Evolutionary conservation across 768 basidiomycete species (phyloP), one percentile per base, ranked within the genome.

Genomic region (Boletellus ananiceps): DNA sequence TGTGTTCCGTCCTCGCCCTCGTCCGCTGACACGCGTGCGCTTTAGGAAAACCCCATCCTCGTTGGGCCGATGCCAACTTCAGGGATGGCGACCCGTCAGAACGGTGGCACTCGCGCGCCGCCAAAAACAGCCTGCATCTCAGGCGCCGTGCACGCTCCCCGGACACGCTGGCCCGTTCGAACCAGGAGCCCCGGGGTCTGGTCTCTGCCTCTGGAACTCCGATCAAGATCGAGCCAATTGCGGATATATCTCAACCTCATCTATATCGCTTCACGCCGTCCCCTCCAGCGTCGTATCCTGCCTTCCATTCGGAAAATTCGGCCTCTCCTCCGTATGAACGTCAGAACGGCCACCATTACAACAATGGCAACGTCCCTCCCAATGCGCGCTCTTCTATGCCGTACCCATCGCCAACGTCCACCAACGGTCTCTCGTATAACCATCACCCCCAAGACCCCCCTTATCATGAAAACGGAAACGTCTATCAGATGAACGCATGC

Each of bases 31-130:
- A 18, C 42, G 4, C 31, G 39, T 37, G 45, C 40, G 46, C 35
- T 49, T 38, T 60, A 89, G 88, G 88, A 55, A 90, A 91, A 66
- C 88, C 88, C 11, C 88, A 91, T 66, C 88, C 88, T 41, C 83
- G 87, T 33, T 91, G 88, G 88, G 86, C 88, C 9, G 86, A 89
- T 57, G 77, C 75, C 60, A 83, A 74, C 69, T 87, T 86, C 67
- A 80, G 86, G 48, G 85, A 88, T 57, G 86, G 85, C 16, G 88
- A 89, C 65, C 80, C 86, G 4, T 82, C 81, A 57, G 88, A 89
- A 70, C 86, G 88, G 63, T 90, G 88, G 88, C 88, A 90, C 65
- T 89, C 88, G 13, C 80, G 88, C 36, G 86, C 88, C 3, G 79
- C 83, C 8, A 86, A 88, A 64, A 84, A 83, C 59, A 65, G 74